phyloP scores from a whole-genome alignment of 768 basidiomycete genomes.

The Tylopilus sp. region DNA sequence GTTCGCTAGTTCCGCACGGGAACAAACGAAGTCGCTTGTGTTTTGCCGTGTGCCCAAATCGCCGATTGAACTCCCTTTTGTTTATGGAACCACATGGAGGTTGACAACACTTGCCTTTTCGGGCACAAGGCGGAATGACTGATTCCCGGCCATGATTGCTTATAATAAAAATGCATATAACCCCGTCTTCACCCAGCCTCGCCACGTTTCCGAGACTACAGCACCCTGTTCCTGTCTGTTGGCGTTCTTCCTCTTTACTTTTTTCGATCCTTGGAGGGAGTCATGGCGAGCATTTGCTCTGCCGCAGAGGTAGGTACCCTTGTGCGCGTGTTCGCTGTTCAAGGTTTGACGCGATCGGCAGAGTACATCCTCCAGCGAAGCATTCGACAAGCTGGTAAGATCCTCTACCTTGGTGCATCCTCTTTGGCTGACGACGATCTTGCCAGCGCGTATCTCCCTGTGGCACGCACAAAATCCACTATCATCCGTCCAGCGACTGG shows the following conservation, averaged over 20 bases:
- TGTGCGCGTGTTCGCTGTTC: neutral
- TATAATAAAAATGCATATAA: constrained; percentile 12
- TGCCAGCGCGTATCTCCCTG: constrained; percentile 29
- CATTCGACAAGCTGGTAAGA: constrained; percentile 14
- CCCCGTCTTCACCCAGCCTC: constrained; percentile 1
- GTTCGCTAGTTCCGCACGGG: constrained; percentile 16
- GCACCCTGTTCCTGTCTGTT: neutral
- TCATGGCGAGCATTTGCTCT: constrained; percentile 27
- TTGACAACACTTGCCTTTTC: constrained; percentile 32
- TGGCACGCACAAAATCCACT: constrained; percentile 65
- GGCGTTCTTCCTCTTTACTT: neutral
- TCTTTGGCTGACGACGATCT: constrained; percentile 2
- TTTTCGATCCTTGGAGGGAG: constrained; percentile 1
- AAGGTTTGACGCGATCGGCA: constrained; percentile 13
- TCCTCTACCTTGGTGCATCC: neutral
- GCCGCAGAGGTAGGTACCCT: constrained; percentile 26
- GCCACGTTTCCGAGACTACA: constrained; percentile 7
- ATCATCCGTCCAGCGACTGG: constrained; percentile 56
- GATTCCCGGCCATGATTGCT: constrained; percentile 7
- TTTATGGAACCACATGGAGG: constrained; percentile 17
- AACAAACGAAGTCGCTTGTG: constrained; percentile 9
- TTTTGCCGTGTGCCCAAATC: constrained; percentile 5
- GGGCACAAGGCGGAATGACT: constrained; percentile 25
- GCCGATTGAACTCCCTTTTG: constrained; percentile 24
- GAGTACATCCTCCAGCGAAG: constrained; percentile 25